Conservation (phyloP, 805 yeast genomes). For the Metschnikowia aberdeeniae region DNA sequence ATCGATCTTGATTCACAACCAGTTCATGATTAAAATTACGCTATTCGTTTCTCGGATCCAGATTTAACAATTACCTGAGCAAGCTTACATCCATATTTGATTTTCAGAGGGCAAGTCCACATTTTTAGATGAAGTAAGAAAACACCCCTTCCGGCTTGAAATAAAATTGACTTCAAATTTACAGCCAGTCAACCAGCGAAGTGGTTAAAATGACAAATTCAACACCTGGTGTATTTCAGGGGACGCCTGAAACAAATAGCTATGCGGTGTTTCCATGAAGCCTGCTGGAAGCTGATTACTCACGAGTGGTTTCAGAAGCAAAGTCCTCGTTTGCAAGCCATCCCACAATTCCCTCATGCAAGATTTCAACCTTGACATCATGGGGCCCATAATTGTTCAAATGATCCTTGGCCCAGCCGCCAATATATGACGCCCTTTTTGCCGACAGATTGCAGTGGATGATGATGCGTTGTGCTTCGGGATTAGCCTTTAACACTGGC, state of each 20-base stretch:
- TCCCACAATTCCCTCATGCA: constrained; percentile 22
- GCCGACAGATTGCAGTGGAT: constrained; percentile 23
- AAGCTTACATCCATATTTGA: not conserved
- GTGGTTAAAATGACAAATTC: too few relatives aligned
- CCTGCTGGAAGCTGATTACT: not conserved
- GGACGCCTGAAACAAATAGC: too few relatives aligned
- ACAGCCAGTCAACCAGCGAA: too few relatives aligned
- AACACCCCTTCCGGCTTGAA: too few relatives aligned
- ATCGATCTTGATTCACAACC: not conserved
- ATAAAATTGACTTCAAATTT: too few relatives aligned
- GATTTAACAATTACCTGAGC: not conserved
- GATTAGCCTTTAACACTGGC: constrained; percentile 10
- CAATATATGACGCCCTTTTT: constrained; percentile 18
- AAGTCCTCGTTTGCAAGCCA: constrained; percentile 17
- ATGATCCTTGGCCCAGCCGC: constrained; percentile 23
- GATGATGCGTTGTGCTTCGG: constrained; percentile 14
- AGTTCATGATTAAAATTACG: not conserved
- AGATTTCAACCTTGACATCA: constrained; percentile 17
- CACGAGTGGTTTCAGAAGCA: constrained; percentile 8
- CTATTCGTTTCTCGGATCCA: not conserved
- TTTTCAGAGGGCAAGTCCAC: too few relatives aligned
- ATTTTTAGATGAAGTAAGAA: too few relatives aligned
- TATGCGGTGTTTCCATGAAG: not conserved
- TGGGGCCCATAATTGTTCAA: constrained; percentile 11
- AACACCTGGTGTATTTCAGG: too few relatives aligned